Evolutionary conservation across 441 rosid genomes (phyloP), one percentile per base, ranked within the genome.

Genomic region (Geranium incanum): DNA sequence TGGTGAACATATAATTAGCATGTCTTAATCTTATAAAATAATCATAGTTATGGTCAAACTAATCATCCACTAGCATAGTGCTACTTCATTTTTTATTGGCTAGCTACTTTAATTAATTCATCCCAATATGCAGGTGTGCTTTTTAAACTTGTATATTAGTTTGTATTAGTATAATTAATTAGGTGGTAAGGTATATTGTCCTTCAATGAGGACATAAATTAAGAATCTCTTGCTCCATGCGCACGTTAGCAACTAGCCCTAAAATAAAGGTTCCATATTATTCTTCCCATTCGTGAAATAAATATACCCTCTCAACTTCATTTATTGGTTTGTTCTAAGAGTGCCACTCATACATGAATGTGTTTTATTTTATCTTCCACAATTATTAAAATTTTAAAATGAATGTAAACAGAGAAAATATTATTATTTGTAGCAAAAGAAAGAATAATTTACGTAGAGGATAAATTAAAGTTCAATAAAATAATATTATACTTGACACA

Each of bases 1-100:
- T 8, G 19, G 18, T 13, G 19, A 57, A 21, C 63, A 57, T 15
- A 57, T 57, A 57, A 28, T 28, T 28, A 16, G 21, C 63, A 57
- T 57, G 63, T 57, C 63, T 21, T 57, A 57, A 57, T 16, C 63
- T 57, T 57, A 28, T 45, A 16, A 57, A 57, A 57, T 55, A 55
- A 16, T 57, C 63, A 21, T 57, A 57, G 15, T 57, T 6, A 57
- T 57, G 63, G 63, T 55, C 62, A 15, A 15, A 55, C 62, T 55
- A 55, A 55, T 55, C 62, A 55, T n/a, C 9, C 62, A 55, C 8
- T 55, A 1, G 7, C 16, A 15, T 55, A n/a, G 16, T 55, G 62
- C 21, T n/a, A 5, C 63, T 50, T 45, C 13, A 45, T 45, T 45
- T 45, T 45, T 45, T 45, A 45, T 45, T 45, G 13, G 13, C 52